Evolutionary conservation across 305 asterid genomes (phyloP).

Genomic region (Lippia alba): DNA sequence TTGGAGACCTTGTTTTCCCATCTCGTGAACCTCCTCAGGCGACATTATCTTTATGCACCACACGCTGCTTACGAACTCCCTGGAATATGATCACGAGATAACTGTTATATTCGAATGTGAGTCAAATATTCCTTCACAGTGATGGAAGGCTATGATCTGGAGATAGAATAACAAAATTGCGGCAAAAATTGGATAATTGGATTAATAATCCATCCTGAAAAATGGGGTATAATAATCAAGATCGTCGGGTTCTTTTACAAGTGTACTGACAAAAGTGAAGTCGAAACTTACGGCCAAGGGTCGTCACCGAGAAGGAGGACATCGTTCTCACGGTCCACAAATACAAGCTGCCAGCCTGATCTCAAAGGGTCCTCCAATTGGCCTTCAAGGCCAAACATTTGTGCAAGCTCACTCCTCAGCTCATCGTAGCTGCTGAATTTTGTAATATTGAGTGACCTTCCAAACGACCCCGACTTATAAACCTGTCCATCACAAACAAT

Average conservation of each 20-base stretch:
- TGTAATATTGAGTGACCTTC: constrained; percentile 54
- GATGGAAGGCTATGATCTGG: no score
- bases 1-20: constrained; percentile 58
- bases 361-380: constrained; percentile 64
- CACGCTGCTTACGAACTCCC: constrained; percentile 56
- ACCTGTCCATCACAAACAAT: constrained; percentile 36
- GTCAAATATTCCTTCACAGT: no score
- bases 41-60: constrained; percentile 65
- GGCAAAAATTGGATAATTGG: no score
- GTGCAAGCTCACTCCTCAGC: constrained; percentile 59
- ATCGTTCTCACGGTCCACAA: constrained; percentile 75
- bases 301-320: constrained; percentile 69
- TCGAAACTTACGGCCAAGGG: constrained; percentile 58
- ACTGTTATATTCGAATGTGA: no score
- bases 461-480: constrained; percentile 55
- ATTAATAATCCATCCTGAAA: no score
- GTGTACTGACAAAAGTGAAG: no score
- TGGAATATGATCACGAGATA: constrained; percentile 15
- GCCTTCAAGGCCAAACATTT: constrained; percentile 61
- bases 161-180: no score
- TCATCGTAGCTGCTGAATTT: constrained; percentile 58
- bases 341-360: constrained; percentile 92
- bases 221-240: no score
- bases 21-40: constrained; percentile 62
- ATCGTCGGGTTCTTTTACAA: no score